A percentile compares a stretch with the other conserved stretches of the same genome.
These are phyloP conservation scores for Delonix regia DNA, from an alignment of 306 rosid genomes.

Conservation along the genomic window DNA sequence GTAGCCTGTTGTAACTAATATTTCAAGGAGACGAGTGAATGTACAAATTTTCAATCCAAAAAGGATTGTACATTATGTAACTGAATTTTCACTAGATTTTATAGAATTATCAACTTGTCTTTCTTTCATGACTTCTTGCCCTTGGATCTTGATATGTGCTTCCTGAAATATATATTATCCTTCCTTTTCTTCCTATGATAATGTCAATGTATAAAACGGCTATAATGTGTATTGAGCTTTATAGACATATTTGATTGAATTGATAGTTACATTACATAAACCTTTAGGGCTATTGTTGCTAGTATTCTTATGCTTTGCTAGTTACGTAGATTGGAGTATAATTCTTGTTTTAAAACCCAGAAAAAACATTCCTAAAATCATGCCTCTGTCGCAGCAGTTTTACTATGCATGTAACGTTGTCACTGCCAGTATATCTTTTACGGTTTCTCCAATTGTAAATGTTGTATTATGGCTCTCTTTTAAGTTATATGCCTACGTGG, in stretches of 20 bases:
- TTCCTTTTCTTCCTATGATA: not conserved
- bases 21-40: not conserved
- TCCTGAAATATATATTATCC: not conserved
- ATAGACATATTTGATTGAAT: not conserved
- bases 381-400: no score
- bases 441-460: no score
- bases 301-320: not conserved
- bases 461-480: no score
- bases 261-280: not conserved
- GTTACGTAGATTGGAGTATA: not conserved
- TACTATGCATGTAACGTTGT: no score
- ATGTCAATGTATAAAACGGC: not conserved
- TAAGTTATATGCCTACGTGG: no score
- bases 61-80: constrained; percentile 10
- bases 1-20: not conserved
- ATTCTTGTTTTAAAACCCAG: not conserved
- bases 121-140: constrained; percentile 7
- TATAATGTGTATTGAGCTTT: not conserved
- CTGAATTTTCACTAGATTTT: constrained; percentile 19
- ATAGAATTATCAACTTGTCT: constrained; percentile 20
- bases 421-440: no score
- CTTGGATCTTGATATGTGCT: not conserved
- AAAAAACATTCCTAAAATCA: no score
- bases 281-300: not conserved
- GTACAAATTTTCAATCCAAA: not conserved